Percentiles rank a stretch among this genome's conserved stretches.
phyloP scores from a whole-genome alignment of 306 rosid species.

The Styphnolobium japonicum region DNA sequence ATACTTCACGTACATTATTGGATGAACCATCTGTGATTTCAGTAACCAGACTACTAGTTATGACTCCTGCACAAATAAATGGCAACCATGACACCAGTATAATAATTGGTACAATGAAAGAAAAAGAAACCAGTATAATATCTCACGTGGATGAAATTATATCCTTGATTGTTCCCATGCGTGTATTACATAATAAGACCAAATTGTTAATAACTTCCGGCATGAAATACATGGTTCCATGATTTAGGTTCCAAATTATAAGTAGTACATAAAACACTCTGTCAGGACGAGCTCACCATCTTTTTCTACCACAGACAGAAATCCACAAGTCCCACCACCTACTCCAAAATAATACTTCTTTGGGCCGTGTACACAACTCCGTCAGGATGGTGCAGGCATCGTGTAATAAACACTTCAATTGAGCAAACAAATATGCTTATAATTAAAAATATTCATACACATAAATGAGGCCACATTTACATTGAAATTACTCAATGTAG shows the following conservation, averaged over 20 bases:
- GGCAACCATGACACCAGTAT: neutral
- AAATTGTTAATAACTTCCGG: neutral
- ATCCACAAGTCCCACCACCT: slow-evolving; percentile 81
- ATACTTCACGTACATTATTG: slow-evolving; percentile 87
- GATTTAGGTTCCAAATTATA: neutral
- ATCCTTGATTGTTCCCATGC: neutral
- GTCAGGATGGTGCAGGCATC: slow-evolving; percentile 56
- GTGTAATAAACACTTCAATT: slow-evolving; percentile 15
- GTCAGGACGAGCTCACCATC: slow-evolving; percentile 58
- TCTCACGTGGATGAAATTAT: neutral
- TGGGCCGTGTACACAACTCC: slow-evolving; percentile 77
- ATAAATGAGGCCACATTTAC: neutral
- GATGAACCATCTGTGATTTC: slow-evolving; percentile 95
- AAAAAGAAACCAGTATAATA: neutral
- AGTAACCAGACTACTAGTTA: slow-evolving; percentile 59
- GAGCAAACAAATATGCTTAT: slow-evolving; percentile 11
- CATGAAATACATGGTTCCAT: neutral
- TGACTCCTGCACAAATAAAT: slow-evolving; percentile 50
- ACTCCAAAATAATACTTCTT: slow-evolving; percentile 98
- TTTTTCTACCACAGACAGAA: slow-evolving; percentile 73
- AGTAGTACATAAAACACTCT: neutral
- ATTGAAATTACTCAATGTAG: slow-evolving; percentile 4
- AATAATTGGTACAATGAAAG: neutral
- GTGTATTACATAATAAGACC: neutral
- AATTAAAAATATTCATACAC: neutral